Base-by-base conservation (phyloP, 78 protist genomes). In the Bodo saltans region DNA sequence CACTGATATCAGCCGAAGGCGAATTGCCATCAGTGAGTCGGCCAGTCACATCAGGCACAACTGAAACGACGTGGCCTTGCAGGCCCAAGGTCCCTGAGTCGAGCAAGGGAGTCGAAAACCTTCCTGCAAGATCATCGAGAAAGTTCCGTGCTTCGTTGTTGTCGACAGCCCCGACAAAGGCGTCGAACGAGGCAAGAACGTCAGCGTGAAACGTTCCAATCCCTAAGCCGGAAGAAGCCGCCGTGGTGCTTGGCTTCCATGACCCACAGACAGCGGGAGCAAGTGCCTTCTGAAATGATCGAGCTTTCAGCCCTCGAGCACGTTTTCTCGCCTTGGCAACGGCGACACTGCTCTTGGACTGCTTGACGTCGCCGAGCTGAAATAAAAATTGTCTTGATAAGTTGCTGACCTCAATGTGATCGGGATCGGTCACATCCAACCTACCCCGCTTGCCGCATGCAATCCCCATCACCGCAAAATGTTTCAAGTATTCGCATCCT, bases 341-440 rank as follows among this genome's bases (percentile, higher is more conserved):
- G 42, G 90, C 92, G 28, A 38, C 52, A 23, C 32, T 70, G 60
- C 78, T 35, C 71, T 90, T 90, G 39, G 8, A 2, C 29, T 60
- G 52, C 34, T 81, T 67, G 39, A 90, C 83, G 82, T 95, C 96
- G 30, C 73, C 21, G 32, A 85, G 33, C 41, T 98, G 88, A 93
- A 97, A 97, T 72, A 97, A 90, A 90, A 97, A 96, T 88, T 97
- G 99, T 34, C 99, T 81, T 69, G 86, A 93, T 69, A 97, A 93
- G 88, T 97, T 97, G 72, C 94, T 87, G 79, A 83, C 83, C 79
- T 95, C 99, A 74, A 97, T 97, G 25, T 84, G 39, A 85, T 97
- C 99, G 90, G 88, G 90, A 87, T 97, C 99, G 35, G 99, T 97
- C 28, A 97, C 96, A 28, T 34, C 41, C 52, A 92, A 27, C 70